These are phyloP conservation scores for Spathaspora girioi DNA, from an alignment of 805 yeast species.

Conservation along the genomic window DNA sequence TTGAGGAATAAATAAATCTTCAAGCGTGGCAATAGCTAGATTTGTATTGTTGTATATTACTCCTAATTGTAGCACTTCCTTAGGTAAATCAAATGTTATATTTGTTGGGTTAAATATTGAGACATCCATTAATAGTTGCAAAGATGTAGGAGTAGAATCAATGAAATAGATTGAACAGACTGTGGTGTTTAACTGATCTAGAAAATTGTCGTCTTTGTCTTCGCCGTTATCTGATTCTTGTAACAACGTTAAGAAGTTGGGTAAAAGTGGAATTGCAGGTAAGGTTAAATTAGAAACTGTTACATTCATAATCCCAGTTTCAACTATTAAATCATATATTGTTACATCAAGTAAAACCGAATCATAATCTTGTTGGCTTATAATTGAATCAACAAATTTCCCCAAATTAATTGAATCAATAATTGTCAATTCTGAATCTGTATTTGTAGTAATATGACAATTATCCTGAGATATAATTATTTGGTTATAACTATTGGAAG, in stretches of 20 bases:
- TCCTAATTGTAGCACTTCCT: conserved; percentile 22
- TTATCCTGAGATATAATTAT: not conserved
- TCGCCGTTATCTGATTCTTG: no score
- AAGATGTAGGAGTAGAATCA: conserved; percentile 18
- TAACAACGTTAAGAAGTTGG: not conserved
- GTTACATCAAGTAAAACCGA: conserved; percentile 8
- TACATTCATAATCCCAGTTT: conserved; percentile 2
- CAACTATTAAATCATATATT: conserved; percentile 11
- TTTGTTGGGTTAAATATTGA: conserved; percentile 31
- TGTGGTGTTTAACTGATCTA: conserved; percentile 10
- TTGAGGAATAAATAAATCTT: conserved; percentile 17
- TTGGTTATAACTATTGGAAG: not conserved
- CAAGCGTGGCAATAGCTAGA: conserved; percentile 27
- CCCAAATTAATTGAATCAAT: conserved; percentile 13
- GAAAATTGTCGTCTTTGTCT: not conserved
- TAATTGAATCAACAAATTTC: conserved; percentile 9
- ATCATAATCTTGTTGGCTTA: conserved; percentile 2
- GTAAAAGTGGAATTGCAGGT: not conserved
- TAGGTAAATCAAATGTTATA: conserved; percentile 18
- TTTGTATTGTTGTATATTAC: conserved; percentile 27
- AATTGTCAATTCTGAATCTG: conserved; percentile 8
- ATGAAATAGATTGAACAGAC: conserved; percentile 18
- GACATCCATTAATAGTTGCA: conserved; percentile 26
- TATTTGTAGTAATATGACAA: not conserved
- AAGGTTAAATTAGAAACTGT: not conserved